phyloP scores from a whole-genome alignment of 2,329 filamentous ascomycete species.

The Penicillium sclerotigenum region DNA sequence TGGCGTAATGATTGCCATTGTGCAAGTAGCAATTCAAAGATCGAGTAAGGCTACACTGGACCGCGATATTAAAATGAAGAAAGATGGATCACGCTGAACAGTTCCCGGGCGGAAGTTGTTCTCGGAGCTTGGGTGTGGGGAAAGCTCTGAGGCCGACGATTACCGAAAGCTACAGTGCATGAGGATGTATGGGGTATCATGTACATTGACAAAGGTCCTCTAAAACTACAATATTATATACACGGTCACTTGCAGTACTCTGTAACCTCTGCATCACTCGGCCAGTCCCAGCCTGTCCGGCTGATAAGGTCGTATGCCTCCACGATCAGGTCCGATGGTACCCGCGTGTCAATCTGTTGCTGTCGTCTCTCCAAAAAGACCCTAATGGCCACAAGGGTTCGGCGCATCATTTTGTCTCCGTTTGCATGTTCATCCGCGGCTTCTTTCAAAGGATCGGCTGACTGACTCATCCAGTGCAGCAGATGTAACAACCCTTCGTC shows the following conservation, averaged over 20 bases:
- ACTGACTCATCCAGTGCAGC: conserved; percentile 43
- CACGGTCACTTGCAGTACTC: conserved; percentile 31
- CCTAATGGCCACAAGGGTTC: conserved; percentile 39
- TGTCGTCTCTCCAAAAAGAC: conserved; percentile 41
- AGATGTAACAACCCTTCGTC: conserved; percentile 40
- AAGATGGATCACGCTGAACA: neutral
- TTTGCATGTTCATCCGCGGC: conserved; percentile 37
- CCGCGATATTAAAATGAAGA: neutral
- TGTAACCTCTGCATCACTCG: conserved; percentile 40
- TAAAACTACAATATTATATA: conserved; percentile 20
- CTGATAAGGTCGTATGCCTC: conserved; percentile 40
- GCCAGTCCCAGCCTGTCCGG: conserved; percentile 41
- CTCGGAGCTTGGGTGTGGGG: conserved; percentile 21
- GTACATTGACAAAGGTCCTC: conserved; percentile 9
- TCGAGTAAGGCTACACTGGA: neutral
- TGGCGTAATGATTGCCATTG: conserved; percentile 29
- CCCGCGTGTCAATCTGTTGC: conserved; percentile 14
- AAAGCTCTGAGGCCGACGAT: conserved; percentile 22
- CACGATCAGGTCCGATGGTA: conserved; percentile 29
- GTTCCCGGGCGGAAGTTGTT: neutral
- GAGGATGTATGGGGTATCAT: conserved; percentile 17
- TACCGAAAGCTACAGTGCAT: conserved; percentile 10
- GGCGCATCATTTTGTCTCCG: conserved; percentile 39
- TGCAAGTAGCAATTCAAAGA: conserved; percentile 6
- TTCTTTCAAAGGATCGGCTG: conserved; percentile 32